phyloP scores from a whole-genome alignment of 305 asterid genomes.

The Fraxinus nigra region DNA sequence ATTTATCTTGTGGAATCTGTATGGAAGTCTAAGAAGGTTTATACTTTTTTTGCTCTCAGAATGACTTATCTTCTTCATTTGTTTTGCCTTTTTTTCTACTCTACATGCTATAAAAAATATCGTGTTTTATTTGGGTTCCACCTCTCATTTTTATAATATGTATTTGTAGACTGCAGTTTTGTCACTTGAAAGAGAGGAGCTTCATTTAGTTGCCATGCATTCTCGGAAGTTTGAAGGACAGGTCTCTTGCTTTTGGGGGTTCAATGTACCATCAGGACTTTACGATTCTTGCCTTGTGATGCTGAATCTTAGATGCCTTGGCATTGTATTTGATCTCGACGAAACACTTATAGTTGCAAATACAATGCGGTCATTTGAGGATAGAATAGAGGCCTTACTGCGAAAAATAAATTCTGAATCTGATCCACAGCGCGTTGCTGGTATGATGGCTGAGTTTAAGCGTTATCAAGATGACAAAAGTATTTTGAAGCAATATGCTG shows the following conservation, averaged over 20 bases:
- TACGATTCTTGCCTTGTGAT: constrained; percentile 81
- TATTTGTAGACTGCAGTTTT: constrained; percentile 74
- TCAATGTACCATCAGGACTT: constrained; percentile 62
- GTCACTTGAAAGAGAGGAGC: constrained; percentile 64
- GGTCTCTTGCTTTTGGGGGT: constrained; percentile 88
- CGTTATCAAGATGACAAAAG: constrained; percentile 84
- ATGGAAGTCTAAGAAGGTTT: neutral
- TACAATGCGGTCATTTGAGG: constrained; percentile 96
- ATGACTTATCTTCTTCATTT: constrained; percentile 4
- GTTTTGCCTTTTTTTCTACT: neutral
- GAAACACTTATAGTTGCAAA: constrained; percentile 95
- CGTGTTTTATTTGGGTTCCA: constrained; percentile 13
- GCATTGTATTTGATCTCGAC: constrained; percentile 95
- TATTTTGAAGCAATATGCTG: constrained; percentile 91
- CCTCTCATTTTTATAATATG: constrained; percentile 17
- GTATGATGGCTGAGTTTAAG: constrained; percentile 79
- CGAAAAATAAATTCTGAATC: constrained; percentile 65
- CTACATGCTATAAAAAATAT: constrained; percentile 13
- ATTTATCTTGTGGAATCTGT: neutral
- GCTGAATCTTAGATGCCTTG: constrained; percentile 95
- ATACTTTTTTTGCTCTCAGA: constrained; percentile 1
- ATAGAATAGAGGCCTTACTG: constrained; percentile 80
- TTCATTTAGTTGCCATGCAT: constrained; percentile 95
- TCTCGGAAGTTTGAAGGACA: constrained; percentile 65
- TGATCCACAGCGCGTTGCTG: constrained; percentile 79